These are phyloP conservation scores for Xanthoconium purpureum DNA, from an alignment of 768 basidiomycete species.

Conservation along the genomic window DNA sequence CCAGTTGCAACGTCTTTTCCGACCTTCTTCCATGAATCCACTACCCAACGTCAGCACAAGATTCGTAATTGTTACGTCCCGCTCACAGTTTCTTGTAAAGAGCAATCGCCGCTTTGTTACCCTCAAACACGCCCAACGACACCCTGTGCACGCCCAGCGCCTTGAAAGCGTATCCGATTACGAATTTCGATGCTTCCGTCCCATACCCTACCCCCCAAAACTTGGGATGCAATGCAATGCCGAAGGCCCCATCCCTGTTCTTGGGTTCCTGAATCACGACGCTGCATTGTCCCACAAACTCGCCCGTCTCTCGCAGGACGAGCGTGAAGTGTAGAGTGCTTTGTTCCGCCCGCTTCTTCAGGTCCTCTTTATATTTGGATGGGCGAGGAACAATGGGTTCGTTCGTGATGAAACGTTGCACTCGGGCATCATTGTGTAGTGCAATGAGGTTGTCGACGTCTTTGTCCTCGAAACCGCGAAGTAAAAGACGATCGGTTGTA, in stretches of 20 bases:
- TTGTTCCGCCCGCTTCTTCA: constrained; percentile 10
- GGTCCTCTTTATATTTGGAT: constrained; percentile 9
- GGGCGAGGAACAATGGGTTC: constrained; percentile 22
- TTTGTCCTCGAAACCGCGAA: constrained; percentile 14
- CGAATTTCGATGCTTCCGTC: constrained; percentile 14
- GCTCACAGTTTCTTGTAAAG: constrained; percentile 31
- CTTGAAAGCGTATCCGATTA: constrained; percentile 22
- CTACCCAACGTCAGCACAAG: constrained; percentile 10
- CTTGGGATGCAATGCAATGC: constrained; percentile 22
- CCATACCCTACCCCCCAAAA: constrained; percentile 29
- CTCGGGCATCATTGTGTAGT: constrained; percentile 21
- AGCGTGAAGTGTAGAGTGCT: constrained; percentile 22
- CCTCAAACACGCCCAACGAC: constrained; percentile 15
- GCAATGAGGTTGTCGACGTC: constrained; percentile 15
- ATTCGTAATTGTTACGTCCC: neutral
- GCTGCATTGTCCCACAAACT: constrained; percentile 21
- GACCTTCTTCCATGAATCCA: constrained; percentile 23
- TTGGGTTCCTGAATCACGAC: too few species aligned
- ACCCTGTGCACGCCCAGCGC: constrained; percentile 27
- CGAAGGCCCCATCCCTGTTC: constrained; percentile 27
- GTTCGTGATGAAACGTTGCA: constrained; percentile 15
- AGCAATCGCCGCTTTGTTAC: constrained; percentile 16
- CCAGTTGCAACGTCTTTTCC: constrained; percentile 29
- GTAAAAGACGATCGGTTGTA: constrained; percentile 23
- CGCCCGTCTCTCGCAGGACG: constrained; percentile 16